phyloP scores from a whole-genome alignment of 2,329 filamentous ascomycete genomes.

The Exophiala calicioides region DNA sequence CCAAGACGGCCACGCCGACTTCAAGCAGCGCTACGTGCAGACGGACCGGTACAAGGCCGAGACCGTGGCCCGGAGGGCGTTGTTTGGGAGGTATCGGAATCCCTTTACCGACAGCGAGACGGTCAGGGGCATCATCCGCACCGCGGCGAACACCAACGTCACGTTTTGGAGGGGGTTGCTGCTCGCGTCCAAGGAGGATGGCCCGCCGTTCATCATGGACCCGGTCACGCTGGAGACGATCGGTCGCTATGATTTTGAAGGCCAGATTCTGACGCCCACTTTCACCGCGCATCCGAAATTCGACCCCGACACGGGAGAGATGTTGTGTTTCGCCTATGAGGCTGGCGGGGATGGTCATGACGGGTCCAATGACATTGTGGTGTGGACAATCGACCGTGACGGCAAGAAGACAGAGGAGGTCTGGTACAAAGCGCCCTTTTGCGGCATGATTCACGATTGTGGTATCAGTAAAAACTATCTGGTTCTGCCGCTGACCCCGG shows the following conservation, averaged over 20 bases:
- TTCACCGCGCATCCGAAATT: conserved; percentile 58
- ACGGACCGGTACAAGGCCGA: conserved; percentile 47
- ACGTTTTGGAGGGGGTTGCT: conserved; percentile 58
- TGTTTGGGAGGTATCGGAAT: conserved; percentile 61
- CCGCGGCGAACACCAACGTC: conserved; percentile 60
- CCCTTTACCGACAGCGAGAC: conserved; percentile 53
- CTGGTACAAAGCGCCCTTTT: conserved; percentile 54
- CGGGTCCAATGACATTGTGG: conserved; percentile 47
- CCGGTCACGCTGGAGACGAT: conserved; percentile 51
- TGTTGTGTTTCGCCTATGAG: conserved; percentile 56
- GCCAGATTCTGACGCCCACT: conserved; percentile 50
- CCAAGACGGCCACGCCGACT: conserved; percentile 44
- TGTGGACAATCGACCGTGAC: conserved; percentile 49
- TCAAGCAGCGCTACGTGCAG: conserved; percentile 46
- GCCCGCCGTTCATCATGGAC: conserved; percentile 54
- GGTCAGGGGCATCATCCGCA: conserved; percentile 57
- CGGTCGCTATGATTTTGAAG: conserved; percentile 53
- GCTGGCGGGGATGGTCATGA: conserved; percentile 44
- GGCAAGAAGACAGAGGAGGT: conserved; percentile 50
- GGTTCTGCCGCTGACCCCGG: conserved; percentile 51
- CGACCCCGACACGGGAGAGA: conserved; percentile 54
- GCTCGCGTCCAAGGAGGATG: conserved; percentile 47
- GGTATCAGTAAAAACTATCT: conserved; percentile 52
- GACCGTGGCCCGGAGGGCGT: conserved; percentile 38
- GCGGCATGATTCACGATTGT: conserved; percentile 57